Evolutionary conservation across 805 yeast species (phyloP).

Genomic region (Danielozyma ontarioensis): DNA sequence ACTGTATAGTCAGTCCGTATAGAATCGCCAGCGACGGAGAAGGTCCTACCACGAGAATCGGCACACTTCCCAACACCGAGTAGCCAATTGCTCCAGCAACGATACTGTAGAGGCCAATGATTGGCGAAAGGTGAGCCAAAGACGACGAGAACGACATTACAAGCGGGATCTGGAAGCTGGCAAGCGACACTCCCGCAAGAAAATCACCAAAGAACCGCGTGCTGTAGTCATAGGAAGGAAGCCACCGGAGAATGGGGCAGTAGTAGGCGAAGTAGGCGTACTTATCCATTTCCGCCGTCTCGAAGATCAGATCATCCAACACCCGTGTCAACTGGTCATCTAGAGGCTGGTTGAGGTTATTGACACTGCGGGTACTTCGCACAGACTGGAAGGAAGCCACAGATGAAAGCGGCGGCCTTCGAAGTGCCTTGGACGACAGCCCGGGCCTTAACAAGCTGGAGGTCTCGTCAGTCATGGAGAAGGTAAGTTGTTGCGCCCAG

Average conservation of each 20-base stretch:
- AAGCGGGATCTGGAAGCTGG: conserved; percentile 31
- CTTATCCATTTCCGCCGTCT: conserved; percentile 13
- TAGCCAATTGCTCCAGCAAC: conserved; percentile 77
- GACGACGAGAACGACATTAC: conserved; percentile 38
- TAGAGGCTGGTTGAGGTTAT: conserved; percentile 13
- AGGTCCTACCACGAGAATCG: conserved; percentile 87
- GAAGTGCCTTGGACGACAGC: not conserved
- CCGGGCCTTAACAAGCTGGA: not conserved
- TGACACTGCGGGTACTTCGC: conserved; percentile 9
- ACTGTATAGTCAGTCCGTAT: conserved; percentile 70
- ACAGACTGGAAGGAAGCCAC: conserved; percentile 23
- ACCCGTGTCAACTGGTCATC: conserved; percentile 3
- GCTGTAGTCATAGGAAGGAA: conserved; percentile 18
- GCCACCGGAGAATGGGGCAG: conserved; percentile 27
- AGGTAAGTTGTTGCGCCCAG: too few species aligned
- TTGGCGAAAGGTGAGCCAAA: conserved; percentile 76
- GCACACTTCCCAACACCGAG: conserved; percentile 76
- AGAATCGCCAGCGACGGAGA: conserved; percentile 84
- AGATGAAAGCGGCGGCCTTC: conserved; percentile 23
- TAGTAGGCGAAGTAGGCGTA: conserved; percentile 27
- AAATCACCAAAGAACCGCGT: conserved; percentile 20
- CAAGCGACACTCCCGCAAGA: conserved; percentile 28
- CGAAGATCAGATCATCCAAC: conserved; percentile 3
- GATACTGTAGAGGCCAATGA: conserved; percentile 72
- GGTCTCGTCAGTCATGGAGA: not conserved